Conservation (phyloP, 1,139 yeast genomes). For the Magnusiomyces suaveolens region DNA sequence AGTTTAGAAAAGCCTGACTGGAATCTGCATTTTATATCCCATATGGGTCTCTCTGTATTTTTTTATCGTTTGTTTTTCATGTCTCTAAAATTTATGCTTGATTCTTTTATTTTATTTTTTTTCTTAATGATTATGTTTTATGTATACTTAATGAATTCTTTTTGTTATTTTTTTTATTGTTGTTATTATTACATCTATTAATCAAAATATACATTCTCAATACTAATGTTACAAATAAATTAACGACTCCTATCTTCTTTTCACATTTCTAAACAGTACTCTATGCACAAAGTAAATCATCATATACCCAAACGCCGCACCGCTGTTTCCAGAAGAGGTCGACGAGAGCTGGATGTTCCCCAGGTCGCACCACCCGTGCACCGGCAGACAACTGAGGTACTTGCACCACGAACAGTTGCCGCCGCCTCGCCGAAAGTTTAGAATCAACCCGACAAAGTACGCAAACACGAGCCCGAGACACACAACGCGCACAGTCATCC, state of each 20-base stretch:
- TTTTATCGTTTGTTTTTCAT: too few relatives aligned
- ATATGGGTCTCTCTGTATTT: too few relatives aligned
- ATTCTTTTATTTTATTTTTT: too few relatives aligned
- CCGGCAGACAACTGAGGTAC: slow-evolving; percentile 62
- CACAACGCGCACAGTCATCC: slow-evolving; percentile 44
- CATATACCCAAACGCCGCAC: neutral
- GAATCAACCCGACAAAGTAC: slow-evolving; percentile 43
- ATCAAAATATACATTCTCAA: too few relatives aligned
- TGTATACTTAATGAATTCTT: too few relatives aligned
- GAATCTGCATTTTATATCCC: too few relatives aligned
- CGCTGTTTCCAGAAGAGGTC: neutral
- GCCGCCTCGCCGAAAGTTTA: slow-evolving; percentile 43
- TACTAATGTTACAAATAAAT: neutral
- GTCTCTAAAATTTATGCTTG: too few relatives aligned
- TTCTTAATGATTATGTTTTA: too few relatives aligned
- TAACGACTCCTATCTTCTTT: neutral
- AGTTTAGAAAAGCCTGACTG: slow-evolving; percentile 82
- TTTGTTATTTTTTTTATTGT: too few relatives aligned
- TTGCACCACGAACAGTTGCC: slow-evolving; percentile 61
- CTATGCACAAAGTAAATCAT: neutral
- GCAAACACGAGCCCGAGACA: slow-evolving; percentile 42
- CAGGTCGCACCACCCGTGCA: slow-evolving; percentile 61
- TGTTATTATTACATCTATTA: too few relatives aligned
- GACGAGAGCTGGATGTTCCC: slow-evolving; percentile 36
- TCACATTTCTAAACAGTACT: neutral